phyloP scores from a whole-genome alignment of 202 grass and related monocot genomes.

The Dendrocalamus latiflorus region DNA sequence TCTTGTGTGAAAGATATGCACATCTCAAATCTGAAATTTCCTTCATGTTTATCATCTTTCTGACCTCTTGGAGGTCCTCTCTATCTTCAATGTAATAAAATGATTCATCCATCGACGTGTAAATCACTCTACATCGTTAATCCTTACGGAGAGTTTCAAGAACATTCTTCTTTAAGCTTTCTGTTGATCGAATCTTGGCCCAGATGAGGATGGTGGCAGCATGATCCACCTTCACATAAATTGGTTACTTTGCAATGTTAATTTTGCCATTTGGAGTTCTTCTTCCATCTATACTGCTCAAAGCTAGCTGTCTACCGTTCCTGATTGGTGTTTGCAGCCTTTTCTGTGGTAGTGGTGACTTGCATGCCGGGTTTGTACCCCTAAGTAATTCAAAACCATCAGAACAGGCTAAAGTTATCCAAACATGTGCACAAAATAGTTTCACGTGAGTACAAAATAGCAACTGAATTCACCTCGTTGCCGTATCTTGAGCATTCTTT shows the following conservation, averaged over 20 bases:
- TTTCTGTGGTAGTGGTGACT: slow-evolving; percentile 52
- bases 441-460: slow-evolving; percentile 1
- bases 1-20: slow-evolving; percentile 8
- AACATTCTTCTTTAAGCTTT: slow-evolving; percentile 17
- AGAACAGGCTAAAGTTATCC: slow-evolving; percentile 16
- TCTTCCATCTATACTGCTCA: slow-evolving; percentile 32
- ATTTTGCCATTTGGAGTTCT: slow-evolving; percentile 47
- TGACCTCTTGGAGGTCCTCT: slow-evolving; percentile 15
- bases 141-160: slow-evolving; percentile 11
- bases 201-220: not conserved
- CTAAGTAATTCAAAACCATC: slow-evolving; percentile 33
- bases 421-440: slow-evolving; percentile 28
- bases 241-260: slow-evolving; percentile 33
- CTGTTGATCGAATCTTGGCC: not conserved
- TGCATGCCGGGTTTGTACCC: slow-evolving; percentile 32
- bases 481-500: slow-evolving; percentile 33
- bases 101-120: slow-evolving; percentile 3
- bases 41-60: slow-evolving; percentile 5
- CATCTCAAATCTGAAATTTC: slow-evolving; percentile 17
- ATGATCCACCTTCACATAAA: slow-evolving; percentile 17
- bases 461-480: slow-evolving; percentile 48
- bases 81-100: slow-evolving; percentile 15
- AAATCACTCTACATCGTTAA: slow-evolving; percentile 26
- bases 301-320: slow-evolving; percentile 29
- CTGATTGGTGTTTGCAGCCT: slow-evolving; percentile 44